Base-by-base conservation (phyloP, 305 asterid genomes). In the Striga hermonthica region DNA sequence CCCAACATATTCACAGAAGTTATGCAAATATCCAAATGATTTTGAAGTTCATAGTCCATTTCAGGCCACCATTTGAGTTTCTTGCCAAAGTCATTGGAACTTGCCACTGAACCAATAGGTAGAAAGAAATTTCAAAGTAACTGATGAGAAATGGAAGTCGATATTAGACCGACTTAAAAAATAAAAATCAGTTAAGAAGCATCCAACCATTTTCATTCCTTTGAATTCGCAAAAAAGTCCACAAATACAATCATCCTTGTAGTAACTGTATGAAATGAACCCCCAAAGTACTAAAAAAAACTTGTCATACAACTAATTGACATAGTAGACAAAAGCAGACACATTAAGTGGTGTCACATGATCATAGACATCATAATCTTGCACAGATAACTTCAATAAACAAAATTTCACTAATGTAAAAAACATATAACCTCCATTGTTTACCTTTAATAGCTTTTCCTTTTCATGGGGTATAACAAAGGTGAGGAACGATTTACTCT, bases 391-490 rank as follows among this genome's bases (percentile, higher is more conserved):
- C 34, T 13, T 13, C 60, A 37, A 11, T 11, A 16, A 64, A 64
- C 60, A 10, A 11, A 36, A 35, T 59, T 34, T 16, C 35, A 9
- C 49, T 74, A 58, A 41, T 6, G 63, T 22, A 52, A 62, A 62
- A 35, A 4, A 50, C 28, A 31, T 49, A 28, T 49, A 28, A 43
- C 55, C 9, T 38, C 11, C 43, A 75, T 40, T 61, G 49, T 40
- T 67, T 86, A 93, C 99, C 87, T 82, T 83, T 75, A 90, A 63
- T 69, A 81, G 79, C 70, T 81, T 86, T 87, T 93, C 99, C 81
- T 82, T 83, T 64, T 76, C 85, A 68, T 83, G 95, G 65, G 96
- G 96, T 74, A 93, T 82, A 52, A 84, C 83, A 71, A 86, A 93
- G 68, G 95, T 86, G 68, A 90, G 74, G 62, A 74, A 82, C 14